Evolutionary conservation across 2,329 filamentous ascomycete species (phyloP).

Genomic region (Emmonsia crescens): DNA sequence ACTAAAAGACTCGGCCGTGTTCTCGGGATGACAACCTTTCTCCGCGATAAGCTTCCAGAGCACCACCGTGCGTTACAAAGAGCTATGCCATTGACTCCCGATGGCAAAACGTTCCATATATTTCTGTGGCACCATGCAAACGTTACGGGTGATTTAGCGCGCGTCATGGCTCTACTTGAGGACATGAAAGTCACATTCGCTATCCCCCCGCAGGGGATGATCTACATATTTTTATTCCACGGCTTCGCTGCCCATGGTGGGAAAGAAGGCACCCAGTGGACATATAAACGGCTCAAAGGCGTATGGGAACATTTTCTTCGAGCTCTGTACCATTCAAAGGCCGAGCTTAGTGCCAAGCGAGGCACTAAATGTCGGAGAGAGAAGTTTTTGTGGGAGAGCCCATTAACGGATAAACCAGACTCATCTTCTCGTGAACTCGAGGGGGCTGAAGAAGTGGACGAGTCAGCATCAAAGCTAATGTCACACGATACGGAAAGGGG

Average conservation of each 20-base stretch:
- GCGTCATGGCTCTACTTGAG: conserved; percentile 58
- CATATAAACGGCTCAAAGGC: conserved; percentile 51
- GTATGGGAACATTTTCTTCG: conserved; percentile 56
- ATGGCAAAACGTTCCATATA: conserved; percentile 68
- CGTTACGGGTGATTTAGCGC: conserved; percentile 57
- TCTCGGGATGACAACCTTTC: conserved; percentile 35
- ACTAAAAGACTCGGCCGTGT: conserved; percentile 37
- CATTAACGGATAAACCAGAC: not conserved
- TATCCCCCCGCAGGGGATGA: conserved; percentile 59
- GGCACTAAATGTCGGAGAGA: conserved; percentile 8
- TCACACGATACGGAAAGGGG: not conserved
- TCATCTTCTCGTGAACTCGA: not conserved
- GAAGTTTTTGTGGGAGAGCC: conserved; percentile 11
- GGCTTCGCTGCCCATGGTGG: conserved; percentile 69
- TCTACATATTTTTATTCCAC: conserved; percentile 73
- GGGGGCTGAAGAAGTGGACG: not conserved
- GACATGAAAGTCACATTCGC: conserved; percentile 63
- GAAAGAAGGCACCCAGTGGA: conserved; percentile 59
- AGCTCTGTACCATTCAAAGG: conserved; percentile 27
- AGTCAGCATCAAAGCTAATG: not conserved
- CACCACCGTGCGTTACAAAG: conserved; percentile 54
- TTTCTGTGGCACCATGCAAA: conserved; percentile 65
- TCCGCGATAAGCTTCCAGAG: conserved; percentile 41
- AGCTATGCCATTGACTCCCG: conserved; percentile 55
- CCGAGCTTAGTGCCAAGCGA: conserved; percentile 14